These are phyloP conservation scores for Stentor coeruleus DNA, from an alignment of 73 alveolate genomes.

Conservation along the genomic window DNA sequence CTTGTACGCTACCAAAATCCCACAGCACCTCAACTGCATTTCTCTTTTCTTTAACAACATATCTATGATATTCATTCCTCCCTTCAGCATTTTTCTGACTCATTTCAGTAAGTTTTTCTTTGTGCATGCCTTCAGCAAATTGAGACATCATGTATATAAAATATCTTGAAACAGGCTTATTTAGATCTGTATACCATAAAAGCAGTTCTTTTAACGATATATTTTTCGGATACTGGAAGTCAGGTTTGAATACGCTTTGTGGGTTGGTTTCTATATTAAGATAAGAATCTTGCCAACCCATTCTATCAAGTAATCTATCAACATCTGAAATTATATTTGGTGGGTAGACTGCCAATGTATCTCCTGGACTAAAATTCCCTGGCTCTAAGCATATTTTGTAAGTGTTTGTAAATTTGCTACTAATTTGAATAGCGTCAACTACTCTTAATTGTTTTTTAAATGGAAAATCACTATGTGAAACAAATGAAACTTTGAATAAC, in stretches of 20 bases:
- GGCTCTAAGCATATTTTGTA: neutral
- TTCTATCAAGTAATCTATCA: constrained; percentile 28
- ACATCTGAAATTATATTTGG: neutral
- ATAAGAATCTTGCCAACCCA: constrained; percentile 23
- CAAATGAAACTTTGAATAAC: neutral
- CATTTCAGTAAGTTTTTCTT: constrained; percentile 56
- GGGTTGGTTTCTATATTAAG: constrained; percentile 22
- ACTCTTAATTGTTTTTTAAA: neutral
- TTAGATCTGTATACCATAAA: constrained; percentile 33
- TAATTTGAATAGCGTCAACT: neutral
- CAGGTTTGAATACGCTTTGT: constrained; percentile 27
- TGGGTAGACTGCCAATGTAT: neutral
- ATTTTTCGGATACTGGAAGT: constrained; percentile 30
- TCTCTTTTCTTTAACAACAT: constrained; percentile 71
- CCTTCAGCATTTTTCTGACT: constrained; percentile 67
- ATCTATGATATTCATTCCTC: constrained; percentile 69
- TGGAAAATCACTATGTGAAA: neutral
- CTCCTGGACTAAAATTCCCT: neutral
- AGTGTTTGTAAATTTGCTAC: neutral
- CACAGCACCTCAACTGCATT: constrained; percentile 60
- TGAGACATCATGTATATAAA: constrained; percentile 52
- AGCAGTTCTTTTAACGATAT: constrained; percentile 33
- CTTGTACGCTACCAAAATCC: constrained; percentile 52
- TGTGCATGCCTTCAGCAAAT: constrained; percentile 52
- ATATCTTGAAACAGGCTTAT: constrained; percentile 69